Conservation (phyloP, 495 filamentous ascomycete species). For the Xylaria sp. region DNA sequence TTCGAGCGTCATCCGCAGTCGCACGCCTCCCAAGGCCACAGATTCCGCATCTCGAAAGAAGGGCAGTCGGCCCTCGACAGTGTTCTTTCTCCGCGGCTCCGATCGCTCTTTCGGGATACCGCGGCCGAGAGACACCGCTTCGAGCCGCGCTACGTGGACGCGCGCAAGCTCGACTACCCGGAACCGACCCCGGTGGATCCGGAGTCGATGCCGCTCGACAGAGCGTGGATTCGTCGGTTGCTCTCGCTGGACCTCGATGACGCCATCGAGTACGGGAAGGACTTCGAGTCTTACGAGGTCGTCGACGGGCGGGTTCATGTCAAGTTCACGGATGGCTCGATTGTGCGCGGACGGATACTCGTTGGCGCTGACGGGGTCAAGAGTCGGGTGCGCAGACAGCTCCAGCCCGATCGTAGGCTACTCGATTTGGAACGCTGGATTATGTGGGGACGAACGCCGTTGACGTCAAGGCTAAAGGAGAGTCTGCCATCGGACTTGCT, state of each 20-base stretch:
- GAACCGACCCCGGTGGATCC: slow-evolving; percentile 24
- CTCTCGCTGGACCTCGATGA: slow-evolving; percentile 41
- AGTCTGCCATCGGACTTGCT: slow-evolving; percentile 34
- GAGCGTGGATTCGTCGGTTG: slow-evolving; percentile 35
- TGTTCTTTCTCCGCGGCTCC: slow-evolving; percentile 34
- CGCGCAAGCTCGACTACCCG: slow-evolving; percentile 30
- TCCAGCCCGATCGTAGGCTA: slow-evolving; percentile 48
- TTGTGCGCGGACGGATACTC: slow-evolving; percentile 45
- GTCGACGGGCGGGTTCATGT: slow-evolving; percentile 41
- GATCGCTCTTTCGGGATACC: slow-evolving; percentile 31
- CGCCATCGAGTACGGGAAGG: slow-evolving; percentile 52
- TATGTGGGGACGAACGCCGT: slow-evolving; percentile 51
- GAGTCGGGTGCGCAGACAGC: slow-evolving; percentile 50
- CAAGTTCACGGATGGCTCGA: slow-evolving; percentile 49
- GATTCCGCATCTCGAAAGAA: slow-evolving; percentile 47
- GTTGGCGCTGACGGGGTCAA: slow-evolving; percentile 56
- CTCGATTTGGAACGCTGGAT: slow-evolving; percentile 54
- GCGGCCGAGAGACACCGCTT: slow-evolving; percentile 28
- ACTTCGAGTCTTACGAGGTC: slow-evolving; percentile 45
- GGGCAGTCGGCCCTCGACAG: slow-evolving; percentile 35
- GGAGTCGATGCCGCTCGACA: slow-evolving; percentile 30
- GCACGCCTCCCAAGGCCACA: slow-evolving; percentile 42
- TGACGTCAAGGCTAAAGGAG: slow-evolving; percentile 42
- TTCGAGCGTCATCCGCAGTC: slow-evolving; percentile 52
- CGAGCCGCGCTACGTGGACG: slow-evolving; percentile 37